These are phyloP conservation scores for Ceratocystis papillata DNA, from an alignment of 2,329 filamentous ascomycete genomes.

Conservation along the genomic window DNA sequence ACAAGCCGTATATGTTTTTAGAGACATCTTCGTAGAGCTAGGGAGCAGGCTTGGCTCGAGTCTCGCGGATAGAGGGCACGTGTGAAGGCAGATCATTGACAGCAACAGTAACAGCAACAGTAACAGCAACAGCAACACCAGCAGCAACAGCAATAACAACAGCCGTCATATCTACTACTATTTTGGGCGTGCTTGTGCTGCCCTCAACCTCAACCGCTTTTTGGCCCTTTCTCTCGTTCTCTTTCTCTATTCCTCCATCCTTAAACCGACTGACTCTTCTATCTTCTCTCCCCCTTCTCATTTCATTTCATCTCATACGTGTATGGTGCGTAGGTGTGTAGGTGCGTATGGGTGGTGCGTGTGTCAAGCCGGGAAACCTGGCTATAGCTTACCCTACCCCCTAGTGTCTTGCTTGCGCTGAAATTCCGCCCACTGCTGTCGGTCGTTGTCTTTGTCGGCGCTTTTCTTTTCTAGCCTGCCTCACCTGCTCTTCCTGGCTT, in stretches of 20 bases:
- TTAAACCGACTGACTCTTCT: background rate
- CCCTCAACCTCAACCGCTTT: background rate
- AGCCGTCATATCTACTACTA: no score
- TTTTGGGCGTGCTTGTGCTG: background rate
- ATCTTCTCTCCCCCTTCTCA: background rate
- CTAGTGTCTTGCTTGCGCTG: background rate
- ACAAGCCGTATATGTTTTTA: background rate
- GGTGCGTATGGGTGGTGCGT: background rate
- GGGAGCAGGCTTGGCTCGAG: background rate
- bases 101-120: no score
- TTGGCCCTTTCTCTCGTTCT: background rate
- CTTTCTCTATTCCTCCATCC: background rate
- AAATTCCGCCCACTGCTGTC: conserved; percentile 1
- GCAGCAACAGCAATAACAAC: no score
- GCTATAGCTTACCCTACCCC: background rate
- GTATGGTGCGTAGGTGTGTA: background rate
- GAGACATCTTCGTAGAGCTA: background rate
- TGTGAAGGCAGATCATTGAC: no score
- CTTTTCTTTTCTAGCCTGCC: background rate
- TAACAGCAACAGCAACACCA: no score
- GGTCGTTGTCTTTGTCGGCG: background rate
- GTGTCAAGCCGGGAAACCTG: no score
- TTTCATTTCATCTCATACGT: background rate
- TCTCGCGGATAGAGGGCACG: background rate
- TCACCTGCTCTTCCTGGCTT: background rate